Base-by-base conservation (phyloP, 306 rosid species). In the Casuarina equisetifolia region DNA sequence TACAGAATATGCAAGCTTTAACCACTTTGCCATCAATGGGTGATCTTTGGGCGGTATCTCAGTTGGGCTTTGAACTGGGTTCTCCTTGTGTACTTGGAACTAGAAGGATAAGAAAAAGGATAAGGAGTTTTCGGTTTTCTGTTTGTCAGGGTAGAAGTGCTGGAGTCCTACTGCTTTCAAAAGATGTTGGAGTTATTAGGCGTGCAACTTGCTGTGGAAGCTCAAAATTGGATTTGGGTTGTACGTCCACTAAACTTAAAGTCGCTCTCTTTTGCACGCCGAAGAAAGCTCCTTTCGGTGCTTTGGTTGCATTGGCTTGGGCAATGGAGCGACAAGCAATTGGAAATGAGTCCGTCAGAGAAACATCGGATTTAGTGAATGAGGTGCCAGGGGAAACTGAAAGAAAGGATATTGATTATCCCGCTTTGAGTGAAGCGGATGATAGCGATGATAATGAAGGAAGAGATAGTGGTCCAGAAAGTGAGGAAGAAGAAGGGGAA, bases 241-340 rank as follows among this genome's bases (percentile, higher is more conserved):
- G 75, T 79, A 84, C 88, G 51, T 75, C 42, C 71, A 50, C 82
- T 55, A 69, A 76, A 20, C 54, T 83, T 57, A 87, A 82, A 84
- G 82, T 83, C 79, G 84, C 69, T 59, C 42, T 83, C 69, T 7
- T 80, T 81, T 83, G 78, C 35, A 83, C 83, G 76, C 76, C 84
- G 32, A 84, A 68, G 74, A 85, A 78, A 69, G 43, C 72, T 78
- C 79, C 81, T 77, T 57, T 84, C 73, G 83, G 88, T 17, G 82
- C 81, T 52, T 83, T 88, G 46, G 83, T 83, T 80, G 81, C 86
- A 39, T 74, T 81, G 78, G 90, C 87, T 2, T 86, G 85, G 90
- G 80, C 86, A 25, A 68, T 89, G 76, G 94, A 86, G 69, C 86
- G 84, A 57, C 87, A 82, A 46, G 80, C 79, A 51, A 46, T 80